Conservation (phyloP, 805 yeast genomes). For the Spathaspora gorwiae region DNA sequence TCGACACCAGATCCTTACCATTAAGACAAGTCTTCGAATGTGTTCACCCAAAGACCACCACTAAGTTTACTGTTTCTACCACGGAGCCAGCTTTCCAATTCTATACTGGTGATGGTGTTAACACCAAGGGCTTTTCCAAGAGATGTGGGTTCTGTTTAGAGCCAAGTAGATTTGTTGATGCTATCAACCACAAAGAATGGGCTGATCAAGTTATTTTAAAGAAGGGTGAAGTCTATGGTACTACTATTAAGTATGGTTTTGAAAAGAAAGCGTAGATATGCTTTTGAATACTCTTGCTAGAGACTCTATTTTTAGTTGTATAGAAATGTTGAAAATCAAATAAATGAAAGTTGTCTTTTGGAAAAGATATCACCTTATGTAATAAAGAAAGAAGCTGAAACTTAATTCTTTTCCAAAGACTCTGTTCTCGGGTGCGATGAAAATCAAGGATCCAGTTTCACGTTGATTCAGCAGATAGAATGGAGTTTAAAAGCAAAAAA, state of each 20-base stretch:
- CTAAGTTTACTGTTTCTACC: slow-evolving; percentile 40
- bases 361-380: too few species aligned
- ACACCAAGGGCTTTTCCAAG: slow-evolving; percentile 33
- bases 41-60: slow-evolving; percentile 39
- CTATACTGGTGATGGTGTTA: slow-evolving; percentile 55
- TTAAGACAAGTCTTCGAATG: slow-evolving; percentile 40
- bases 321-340: too few species aligned
- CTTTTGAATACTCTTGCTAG: too few species aligned
- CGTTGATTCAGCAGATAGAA: too few species aligned
- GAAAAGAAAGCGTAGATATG: slow-evolving; percentile 1
- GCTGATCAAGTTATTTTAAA: slow-evolving; percentile 40
- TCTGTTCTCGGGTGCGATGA: too few species aligned
- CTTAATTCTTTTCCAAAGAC: too few species aligned
- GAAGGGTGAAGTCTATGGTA: slow-evolving; percentile 52
- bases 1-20: slow-evolving; percentile 45
- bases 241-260: slow-evolving; percentile 32
- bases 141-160: slow-evolving; percentile 59
- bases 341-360: too few species aligned
- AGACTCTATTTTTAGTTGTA: too few species aligned
- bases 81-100: slow-evolving; percentile 68
- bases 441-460: too few species aligned
- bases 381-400: too few species aligned
- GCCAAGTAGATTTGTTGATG: slow-evolving; percentile 56
- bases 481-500: too few species aligned
- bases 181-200: slow-evolving; percentile 47